These are phyloP conservation scores for Stellera chamaejasme DNA, from an alignment of 345 rosid species.

Conservation along the genomic window DNA sequence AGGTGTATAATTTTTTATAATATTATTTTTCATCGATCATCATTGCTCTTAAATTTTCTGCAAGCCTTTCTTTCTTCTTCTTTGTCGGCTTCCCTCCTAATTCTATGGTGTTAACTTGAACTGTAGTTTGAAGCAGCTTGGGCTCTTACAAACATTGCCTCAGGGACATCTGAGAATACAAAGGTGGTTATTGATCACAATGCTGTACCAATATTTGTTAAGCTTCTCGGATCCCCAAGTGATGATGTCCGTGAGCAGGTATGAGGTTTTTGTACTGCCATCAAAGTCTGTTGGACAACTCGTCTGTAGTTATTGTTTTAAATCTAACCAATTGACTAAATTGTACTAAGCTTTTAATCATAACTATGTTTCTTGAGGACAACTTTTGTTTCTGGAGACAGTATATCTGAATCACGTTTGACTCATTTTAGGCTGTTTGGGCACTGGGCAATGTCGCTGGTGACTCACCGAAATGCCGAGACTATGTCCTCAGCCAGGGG, in stretches of 20 bases:
- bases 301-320: too few species aligned
- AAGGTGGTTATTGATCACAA: constrained; percentile 37
- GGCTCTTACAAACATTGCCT: constrained; percentile 40
- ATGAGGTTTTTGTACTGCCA: not conserved
- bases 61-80: not conserved
- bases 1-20: not conserved
- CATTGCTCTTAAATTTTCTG: too few species aligned
- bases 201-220: constrained; percentile 34
- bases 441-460: constrained; percentile 65
- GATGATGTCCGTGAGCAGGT: constrained; percentile 36
- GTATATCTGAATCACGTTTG: not conserved
- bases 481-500: constrained; percentile 43
- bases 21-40: not conserved
- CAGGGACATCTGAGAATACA: constrained; percentile 38
- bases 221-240: constrained; percentile 28
- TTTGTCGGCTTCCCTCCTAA: not conserved
- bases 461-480: constrained; percentile 47
- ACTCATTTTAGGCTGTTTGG: constrained; percentile 42
- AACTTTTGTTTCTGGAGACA: not conserved
- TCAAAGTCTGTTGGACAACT: too few species aligned
- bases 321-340: too few species aligned
- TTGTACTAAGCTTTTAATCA: not conserved
- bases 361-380: not conserved
- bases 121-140: constrained; percentile 39
- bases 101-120: not conserved